Base-by-base conservation (phyloP, 2,329 filamentous ascomycete genomes). In the Exophiala aquamarina region DNA sequence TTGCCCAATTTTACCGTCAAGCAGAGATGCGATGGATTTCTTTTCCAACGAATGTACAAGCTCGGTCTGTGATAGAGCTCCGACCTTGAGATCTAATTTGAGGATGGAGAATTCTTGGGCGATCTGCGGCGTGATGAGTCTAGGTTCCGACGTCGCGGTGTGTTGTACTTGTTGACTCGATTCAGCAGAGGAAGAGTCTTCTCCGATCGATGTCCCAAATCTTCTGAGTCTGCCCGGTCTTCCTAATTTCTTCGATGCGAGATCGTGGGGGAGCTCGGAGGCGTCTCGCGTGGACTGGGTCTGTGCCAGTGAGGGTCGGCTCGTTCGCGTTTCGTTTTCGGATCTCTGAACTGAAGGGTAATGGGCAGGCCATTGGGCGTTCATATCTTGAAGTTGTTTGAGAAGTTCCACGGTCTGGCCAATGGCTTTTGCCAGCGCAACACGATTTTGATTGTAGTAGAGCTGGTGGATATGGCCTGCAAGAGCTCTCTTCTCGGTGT, bases 31-130 rank as follows among this genome's bases (percentile, higher is more conserved):
- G 51, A 98, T 87, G 1, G 92, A 95, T 11, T 77, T 78, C 70
- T 96, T 97, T 60, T 97, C 92, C 40, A 98, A 70, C 1, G 93
- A 97, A 68, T 97, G 92, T 7, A 97, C 91, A 14, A 97, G 75
- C 62, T 97, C 91, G 0, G 88, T 80, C 63, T 97, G 93, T 51
- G 90, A 87, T 40, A 95, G 67, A 4, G 87, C 77, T 23, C 92
- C 91, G 45, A 98, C 78, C 70, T 96, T 95, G 47, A 98, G 72
- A 66, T 98, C 93, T 52, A 98, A 75, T 70, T 97, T 98, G 56
- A 98, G 71, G 23, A 98, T 85, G 1, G 92, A 97, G 60, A 97
- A 96, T 62, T 98, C 91, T 57, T 95, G 89, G 3, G 91, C 89
- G 54, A 97, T 90, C 67, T 97, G 89, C 21, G 90, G 89, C 2